These are phyloP conservation scores for Breviolum minutum DNA, from an alignment of 73 alveolate species.

Conservation along the genomic window DNA sequence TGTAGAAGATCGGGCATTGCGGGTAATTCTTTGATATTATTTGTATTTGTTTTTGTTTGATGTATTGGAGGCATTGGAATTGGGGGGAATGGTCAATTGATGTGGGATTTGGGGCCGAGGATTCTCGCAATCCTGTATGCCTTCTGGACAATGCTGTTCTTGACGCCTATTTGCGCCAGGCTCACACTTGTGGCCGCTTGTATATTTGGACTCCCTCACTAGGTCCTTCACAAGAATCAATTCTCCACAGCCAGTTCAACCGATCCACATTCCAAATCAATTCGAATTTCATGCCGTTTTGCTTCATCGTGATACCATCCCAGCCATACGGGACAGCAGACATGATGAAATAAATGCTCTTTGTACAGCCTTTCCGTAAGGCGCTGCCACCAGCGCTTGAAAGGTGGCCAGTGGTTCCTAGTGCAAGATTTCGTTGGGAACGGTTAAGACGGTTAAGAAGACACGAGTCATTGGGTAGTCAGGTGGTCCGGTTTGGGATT, in stretches of 20 bases:
- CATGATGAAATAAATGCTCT: background rate
- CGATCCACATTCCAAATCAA: no score
- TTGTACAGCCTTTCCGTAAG: background rate
- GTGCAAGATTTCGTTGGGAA: background rate
- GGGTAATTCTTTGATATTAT: background rate
- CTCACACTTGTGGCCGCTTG: background rate
- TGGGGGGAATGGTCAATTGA: background rate
- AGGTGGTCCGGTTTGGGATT: no score
- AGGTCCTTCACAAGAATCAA: no score
- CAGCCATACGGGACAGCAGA: background rate
- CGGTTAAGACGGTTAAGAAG: no score
- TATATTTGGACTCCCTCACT: no score
- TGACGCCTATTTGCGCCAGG: slow-evolving; percentile 68
- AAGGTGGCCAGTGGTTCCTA: slow-evolving; percentile 26
- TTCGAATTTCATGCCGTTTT: no score
- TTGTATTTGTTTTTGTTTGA: no score
- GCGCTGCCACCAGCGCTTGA: slow-evolving; percentile 1
- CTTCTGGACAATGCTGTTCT: slow-evolving; percentile 21
- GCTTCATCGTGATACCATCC: no score
- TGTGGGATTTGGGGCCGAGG: background rate
- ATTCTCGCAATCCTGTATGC: slow-evolving; percentile 65
- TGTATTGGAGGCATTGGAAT: background rate
- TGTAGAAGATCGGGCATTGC: background rate
- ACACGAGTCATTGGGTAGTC: no score
- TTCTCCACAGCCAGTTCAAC: no score